Base-by-base conservation (phyloP, 768 basidiomycete genomes). In the Russula virescens region DNA sequence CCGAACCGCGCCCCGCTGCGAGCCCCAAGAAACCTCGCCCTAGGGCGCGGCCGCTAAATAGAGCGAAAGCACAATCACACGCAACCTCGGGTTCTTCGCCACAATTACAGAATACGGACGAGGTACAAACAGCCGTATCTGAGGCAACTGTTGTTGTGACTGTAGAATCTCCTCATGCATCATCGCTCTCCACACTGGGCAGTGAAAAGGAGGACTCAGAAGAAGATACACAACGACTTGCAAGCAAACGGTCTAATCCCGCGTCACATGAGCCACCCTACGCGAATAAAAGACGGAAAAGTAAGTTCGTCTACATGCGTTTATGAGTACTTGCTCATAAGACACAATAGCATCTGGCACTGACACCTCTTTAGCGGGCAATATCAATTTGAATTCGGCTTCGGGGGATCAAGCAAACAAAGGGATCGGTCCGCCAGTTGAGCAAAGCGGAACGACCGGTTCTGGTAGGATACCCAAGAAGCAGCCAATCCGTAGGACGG, bases 21-120 rank as follows among this genome's bases (percentile, higher is more conserved):
- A 42, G 19, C 9, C 23, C 53, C 23, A 63, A 63, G 56, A 47
- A 43, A 1, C n/a, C 45, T 7, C 58, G 62, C 40, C 58, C 58
- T 5, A 54, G 46, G 25, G 62, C 62, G 38, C 62, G 62, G 16
- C 62, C 46, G 40, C 23, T 63, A 6, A 60, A 55, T 14, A 45
- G 26, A 35, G 23, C 38, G 5, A 54, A 21, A 58, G 16, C 23
- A 43, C 58, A 38, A 43, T 3, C 35, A 49, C 38, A 42, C 5
- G 16, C 10, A 46, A 42, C 18, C 23, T 19, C 38, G n/a, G 38
- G 23, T 34, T 8, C 38, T 48, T 4, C 16, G 21, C 31, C n/a
- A 25, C 47, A 21, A 34, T 31, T 38, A 5, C 57, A 59, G 38
- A 52, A 31, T 38, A 21, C 7, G 26, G 31, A 21, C 43, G 52